These are phyloP conservation scores for Sugiyamaella grinbergsii DNA, from an alignment of 1,139 yeast genomes.

Conservation along the genomic window DNA sequence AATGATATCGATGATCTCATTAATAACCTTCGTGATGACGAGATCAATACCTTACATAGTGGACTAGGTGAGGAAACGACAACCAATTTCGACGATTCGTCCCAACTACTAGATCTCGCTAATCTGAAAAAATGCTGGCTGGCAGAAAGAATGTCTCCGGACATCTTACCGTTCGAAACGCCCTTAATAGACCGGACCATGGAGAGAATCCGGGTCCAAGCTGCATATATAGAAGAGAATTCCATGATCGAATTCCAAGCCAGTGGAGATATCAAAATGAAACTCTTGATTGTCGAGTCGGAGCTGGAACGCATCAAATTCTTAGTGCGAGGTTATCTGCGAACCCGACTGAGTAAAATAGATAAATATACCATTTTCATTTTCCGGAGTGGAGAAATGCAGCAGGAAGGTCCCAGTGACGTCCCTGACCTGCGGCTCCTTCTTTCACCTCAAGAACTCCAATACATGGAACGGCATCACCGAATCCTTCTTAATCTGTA, in stretches of 20 bases:
- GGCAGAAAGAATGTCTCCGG: constrained; percentile 84
- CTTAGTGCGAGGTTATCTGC: constrained; percentile 71
- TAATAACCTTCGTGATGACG: constrained; percentile 21
- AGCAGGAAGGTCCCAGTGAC: constrained; percentile 34
- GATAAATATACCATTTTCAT: constrained; percentile 68
- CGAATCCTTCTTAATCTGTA: constrained; percentile 65
- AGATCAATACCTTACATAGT: not conserved
- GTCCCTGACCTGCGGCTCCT: constrained; percentile 34
- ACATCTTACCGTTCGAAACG: constrained; percentile 69
- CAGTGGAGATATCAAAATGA: constrained; percentile 74
- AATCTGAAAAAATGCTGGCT: constrained; percentile 69
- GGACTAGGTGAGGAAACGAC: not conserved
- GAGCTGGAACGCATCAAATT: constrained; percentile 87
- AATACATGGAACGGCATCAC: constrained; percentile 67
- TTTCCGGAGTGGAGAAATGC: constrained; percentile 19
- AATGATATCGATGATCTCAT: constrained; percentile 30
- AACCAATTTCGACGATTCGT: constrained; percentile 12
- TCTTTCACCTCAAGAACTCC: constrained; percentile 62
- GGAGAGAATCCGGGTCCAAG: constrained; percentile 60
- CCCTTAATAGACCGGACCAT: constrained; percentile 60
- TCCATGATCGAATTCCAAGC: constrained; percentile 53
- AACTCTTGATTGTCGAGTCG: constrained; percentile 81
- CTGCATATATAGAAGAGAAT: constrained; percentile 63
- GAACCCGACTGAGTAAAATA: constrained; percentile 66
- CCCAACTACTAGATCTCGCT: constrained; percentile 17